Percentiles rank a stretch among this genome's conserved stretches.
These are phyloP conservation scores for Linanthus parryae DNA, from an alignment of 148 eudicot genomes.

Conservation along the genomic window DNA sequence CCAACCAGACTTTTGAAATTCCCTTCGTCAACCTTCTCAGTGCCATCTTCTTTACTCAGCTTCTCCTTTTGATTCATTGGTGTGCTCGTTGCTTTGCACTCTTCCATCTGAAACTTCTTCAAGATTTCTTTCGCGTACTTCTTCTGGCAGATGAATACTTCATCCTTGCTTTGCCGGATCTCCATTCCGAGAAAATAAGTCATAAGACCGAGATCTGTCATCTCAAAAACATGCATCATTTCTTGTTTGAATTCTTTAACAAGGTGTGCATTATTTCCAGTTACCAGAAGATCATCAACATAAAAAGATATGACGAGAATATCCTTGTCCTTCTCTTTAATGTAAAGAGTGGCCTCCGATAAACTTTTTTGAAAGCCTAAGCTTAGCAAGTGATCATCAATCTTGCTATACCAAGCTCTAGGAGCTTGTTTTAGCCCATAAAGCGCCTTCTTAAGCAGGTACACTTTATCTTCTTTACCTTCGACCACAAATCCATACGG, in stretches of 20 bases:
- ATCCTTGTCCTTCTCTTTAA: background rate
- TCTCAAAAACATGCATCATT: background rate
- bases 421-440: slow-evolving; percentile 8
- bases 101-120: no score
- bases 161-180: background rate
- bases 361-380: background rate
- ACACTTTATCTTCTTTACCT: background rate
- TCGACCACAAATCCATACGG: background rate
- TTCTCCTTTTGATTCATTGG: no score
- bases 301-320: background rate
- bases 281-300: background rate
- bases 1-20: no score
- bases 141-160: no score
- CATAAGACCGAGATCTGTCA: slow-evolving; percentile 1
- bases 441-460: background rate
- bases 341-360: background rate
- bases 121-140: no score
- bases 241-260: background rate
- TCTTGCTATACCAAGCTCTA: background rate
- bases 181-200: background rate
- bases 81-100: no score
- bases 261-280: background rate
- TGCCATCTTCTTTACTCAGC: no score
- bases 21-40: no score
- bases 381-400: background rate